Base-by-base conservation (phyloP, 2,329 filamentous ascomycete species). In the Fusarium musae region DNA sequence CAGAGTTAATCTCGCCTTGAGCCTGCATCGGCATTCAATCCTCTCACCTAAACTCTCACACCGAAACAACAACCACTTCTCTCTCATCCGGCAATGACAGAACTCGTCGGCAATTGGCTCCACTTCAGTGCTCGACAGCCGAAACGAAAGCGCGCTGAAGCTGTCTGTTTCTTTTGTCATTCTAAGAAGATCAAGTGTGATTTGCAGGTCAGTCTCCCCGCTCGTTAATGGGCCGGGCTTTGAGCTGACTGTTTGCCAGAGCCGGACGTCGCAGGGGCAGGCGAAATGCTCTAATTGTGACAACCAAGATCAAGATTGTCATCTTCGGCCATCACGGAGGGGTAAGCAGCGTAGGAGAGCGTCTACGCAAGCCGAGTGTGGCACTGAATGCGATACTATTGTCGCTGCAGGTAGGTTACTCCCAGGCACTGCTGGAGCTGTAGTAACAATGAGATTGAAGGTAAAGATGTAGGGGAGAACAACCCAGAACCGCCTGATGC, bases 171-270 rank as follows among this genome's bases (percentile, higher is more conserved):
- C 28, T 70, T 73, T 50, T 82, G 81, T 39, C 81, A 82, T 61
- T 76, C 78, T 1, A 82, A 82, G 67, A 82, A 82, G 73, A 77
- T 81, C 61, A 82, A 81, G 42, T 82, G 80, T 36, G 79, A 82
- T 64, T 65, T 81, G 36, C 79, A 81, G 73, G 78, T 75, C 42
- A 47, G 28, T 43, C 10, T 17, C 15, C 4, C 11, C 15, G 13
- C 36, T n/a, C 19, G 16, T 26, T 11, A 26, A 30, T 2, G 7
- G 40, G 6, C 23, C 11, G 30, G n/a, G n/a, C 30, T n/a, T 23
- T 44, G 37, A 26, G 21, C 43, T 69, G n/a, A 71, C 17, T 36
- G 19, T 19, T 13, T 44, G 15, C 9, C 9, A 76, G 74, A 65
- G 63, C 8, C 74, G 78, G 12, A 74, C 60, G 13, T 71, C 60